Percentiles rank a stretch among this genome's conserved stretches.
phyloP scores from a whole-genome alignment of 345 rosid species.

The Lenwebbia sp. region DNA sequence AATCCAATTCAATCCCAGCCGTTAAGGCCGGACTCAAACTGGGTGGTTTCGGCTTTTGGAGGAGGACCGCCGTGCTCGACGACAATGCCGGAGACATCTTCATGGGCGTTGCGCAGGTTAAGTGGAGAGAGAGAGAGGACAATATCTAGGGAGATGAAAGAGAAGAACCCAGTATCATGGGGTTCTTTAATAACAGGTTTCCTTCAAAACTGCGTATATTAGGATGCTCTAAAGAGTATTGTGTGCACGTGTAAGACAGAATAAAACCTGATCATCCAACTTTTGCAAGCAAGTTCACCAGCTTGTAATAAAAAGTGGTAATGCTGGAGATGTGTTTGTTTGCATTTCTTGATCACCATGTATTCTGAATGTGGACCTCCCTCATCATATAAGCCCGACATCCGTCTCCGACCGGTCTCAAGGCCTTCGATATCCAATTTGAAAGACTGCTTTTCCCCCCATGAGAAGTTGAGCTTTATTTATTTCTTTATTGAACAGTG shows the following conservation, averaged over 20 bases:
- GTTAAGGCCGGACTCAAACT: not conserved
- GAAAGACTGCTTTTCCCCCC: no score
- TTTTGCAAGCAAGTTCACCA: not conserved
- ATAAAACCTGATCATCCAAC: conserved; percentile 15
- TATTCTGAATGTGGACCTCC: conserved; percentile 21
- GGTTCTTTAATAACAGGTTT: conserved; percentile 23
- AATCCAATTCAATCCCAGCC: conserved; percentile 1
- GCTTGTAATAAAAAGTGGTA: no score
- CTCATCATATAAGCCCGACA: no score
- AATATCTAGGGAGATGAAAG: conserved; percentile 15
- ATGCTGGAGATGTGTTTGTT: conserved; percentile 2
- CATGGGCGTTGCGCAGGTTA: conserved; percentile 15
- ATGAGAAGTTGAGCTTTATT: no score
- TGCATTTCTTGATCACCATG: conserved; percentile 9
- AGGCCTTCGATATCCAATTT: no score
- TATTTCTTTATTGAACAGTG: no score
- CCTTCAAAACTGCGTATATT: conserved; percentile 10
- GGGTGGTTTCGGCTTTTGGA: not conserved
- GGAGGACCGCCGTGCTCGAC: not conserved
- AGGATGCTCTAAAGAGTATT: conserved; percentile 9
- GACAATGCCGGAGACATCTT: conserved; percentile 35
- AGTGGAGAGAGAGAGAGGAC: conserved; percentile 4
- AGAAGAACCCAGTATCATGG: conserved; percentile 24
- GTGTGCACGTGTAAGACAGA: conserved; percentile 8
- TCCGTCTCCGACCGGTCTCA: no score